phyloP scores from a whole-genome alignment of 768 basidiomycete species.

The Lentinula sp. region DNA sequence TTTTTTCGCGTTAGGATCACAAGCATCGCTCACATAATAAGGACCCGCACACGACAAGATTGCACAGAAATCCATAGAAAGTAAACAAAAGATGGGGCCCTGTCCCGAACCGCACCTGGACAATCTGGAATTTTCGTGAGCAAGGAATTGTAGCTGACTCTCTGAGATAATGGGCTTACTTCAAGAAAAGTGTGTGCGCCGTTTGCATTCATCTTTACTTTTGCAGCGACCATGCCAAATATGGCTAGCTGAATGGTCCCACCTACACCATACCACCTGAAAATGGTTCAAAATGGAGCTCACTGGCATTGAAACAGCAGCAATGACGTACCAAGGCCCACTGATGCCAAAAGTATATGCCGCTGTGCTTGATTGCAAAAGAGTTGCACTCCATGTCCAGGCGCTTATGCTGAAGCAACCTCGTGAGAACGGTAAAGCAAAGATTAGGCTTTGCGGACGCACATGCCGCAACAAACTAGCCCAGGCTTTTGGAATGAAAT shows the following conservation, averaged over 20 bases:
- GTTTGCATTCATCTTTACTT: slow-evolving; percentile 56
- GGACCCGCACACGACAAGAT: slow-evolving; percentile 44
- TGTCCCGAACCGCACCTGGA: slow-evolving; percentile 41
- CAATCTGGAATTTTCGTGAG: slow-evolving; percentile 26
- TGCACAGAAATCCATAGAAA: slow-evolving; percentile 46
- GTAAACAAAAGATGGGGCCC: slow-evolving; percentile 42
- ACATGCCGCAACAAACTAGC: slow-evolving; percentile 45
- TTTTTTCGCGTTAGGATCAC: no score
- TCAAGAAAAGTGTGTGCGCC: slow-evolving; percentile 54
- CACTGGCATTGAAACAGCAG: not conserved
- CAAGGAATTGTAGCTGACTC: not conserved
- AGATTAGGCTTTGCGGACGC: slow-evolving; percentile 3
- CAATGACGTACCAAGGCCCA: slow-evolving; percentile 34
- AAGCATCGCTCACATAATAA: slow-evolving; percentile 32
- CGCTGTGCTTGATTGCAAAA: slow-evolving; percentile 47
- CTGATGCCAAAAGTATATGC: slow-evolving; percentile 47
- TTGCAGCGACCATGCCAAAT: slow-evolving; percentile 47
- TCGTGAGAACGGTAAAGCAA: not conserved
- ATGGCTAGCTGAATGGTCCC: slow-evolving; percentile 48
- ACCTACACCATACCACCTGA: slow-evolving; percentile 45
- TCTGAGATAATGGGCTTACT: slow-evolving; percentile 13
- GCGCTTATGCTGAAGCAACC: slow-evolving; percentile 34
- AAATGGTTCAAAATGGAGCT: not conserved
- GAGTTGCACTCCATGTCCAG: slow-evolving; percentile 53
- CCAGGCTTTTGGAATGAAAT: slow-evolving; percentile 27